A percentile compares a stretch with the other conserved stretches of the same genome.
phyloP scores from a whole-genome alignment of 140 eudicot species.

The Cichorium intybus region DNA sequence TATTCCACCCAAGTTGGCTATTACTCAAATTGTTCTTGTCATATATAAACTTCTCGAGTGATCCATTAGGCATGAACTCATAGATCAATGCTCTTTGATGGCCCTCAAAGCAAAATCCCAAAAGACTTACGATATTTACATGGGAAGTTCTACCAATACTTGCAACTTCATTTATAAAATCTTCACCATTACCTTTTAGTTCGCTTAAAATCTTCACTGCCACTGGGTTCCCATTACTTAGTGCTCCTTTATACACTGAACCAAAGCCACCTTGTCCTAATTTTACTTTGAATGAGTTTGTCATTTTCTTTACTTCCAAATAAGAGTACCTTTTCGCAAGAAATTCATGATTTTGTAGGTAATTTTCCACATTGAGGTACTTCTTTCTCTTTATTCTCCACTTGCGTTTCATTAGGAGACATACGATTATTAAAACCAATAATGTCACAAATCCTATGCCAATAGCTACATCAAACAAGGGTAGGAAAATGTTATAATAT shows the following conservation, averaged over 20 bases:
- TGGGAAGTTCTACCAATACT: too few species aligned
- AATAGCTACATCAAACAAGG: not conserved
- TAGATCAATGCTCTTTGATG: constrained; percentile 37
- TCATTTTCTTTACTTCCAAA: constrained; percentile 27
- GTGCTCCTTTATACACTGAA: too few species aligned
- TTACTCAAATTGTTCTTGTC: not conserved
- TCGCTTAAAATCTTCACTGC: constrained; percentile 29
- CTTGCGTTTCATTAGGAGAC: not conserved
- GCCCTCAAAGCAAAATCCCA: constrained; percentile 39
- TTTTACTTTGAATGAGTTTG: constrained; percentile 17
- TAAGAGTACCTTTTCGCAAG: constrained; percentile 26
- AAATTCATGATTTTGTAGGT: constrained; percentile 21
- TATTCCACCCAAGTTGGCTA: constrained; percentile 27
- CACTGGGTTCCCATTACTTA: constrained; percentile 4
- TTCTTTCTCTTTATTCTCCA: not conserved
- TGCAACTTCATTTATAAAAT: too few species aligned
- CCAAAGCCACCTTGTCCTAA: constrained; percentile 37
- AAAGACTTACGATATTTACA: too few species aligned
- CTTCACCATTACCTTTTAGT: constrained; percentile 27
- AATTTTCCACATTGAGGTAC: constrained; percentile 11
- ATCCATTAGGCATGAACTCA: constrained; percentile 45
- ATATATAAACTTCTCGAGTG: constrained; percentile 34
- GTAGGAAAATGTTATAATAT: too few species aligned
- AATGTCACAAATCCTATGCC: not conserved
- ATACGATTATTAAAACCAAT: not conserved